Conservation (phyloP, 305 asterid species). For the Solanum hybrid region DNA sequence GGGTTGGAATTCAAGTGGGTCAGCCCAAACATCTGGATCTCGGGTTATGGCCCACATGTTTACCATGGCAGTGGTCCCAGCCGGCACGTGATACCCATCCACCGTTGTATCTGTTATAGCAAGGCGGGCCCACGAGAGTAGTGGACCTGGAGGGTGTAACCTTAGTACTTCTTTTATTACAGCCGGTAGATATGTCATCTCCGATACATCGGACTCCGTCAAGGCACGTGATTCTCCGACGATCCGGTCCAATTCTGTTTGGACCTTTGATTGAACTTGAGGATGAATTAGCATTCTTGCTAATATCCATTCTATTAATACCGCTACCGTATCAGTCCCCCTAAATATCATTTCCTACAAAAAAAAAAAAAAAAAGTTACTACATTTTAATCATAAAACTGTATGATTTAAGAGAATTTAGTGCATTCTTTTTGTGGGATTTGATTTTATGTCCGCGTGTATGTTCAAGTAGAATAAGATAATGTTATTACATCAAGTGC, state of each 20-base stretch:
- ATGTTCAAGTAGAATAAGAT: neutral
- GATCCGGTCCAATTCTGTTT: constrained; percentile 48
- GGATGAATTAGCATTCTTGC: constrained; percentile 65
- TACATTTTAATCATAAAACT: neutral
- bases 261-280: constrained; percentile 53
- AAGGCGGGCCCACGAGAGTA: constrained; percentile 79
- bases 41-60: constrained; percentile 89
- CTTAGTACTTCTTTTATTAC: constrained; percentile 68
- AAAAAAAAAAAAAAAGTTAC: neutral
- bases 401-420: neutral
- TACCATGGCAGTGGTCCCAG: constrained; percentile 71
- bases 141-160: constrained; percentile 86
- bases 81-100: constrained; percentile 63
- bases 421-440: neutral
- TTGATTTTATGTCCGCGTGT: neutral
- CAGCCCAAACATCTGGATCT: constrained; percentile 53
- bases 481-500: neutral
- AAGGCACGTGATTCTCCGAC: constrained; percentile 51
- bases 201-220: constrained; percentile 43
- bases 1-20: constrained; percentile 51
- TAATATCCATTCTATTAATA: constrained; percentile 67
- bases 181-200: constrained; percentile 51
- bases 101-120: constrained; percentile 47
- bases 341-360: constrained; percentile 83
- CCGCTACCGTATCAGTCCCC: constrained; percentile 84